Evolutionary conservation across 345 rosid species (phyloP).

Genomic region (Psidium guajava): DNA sequence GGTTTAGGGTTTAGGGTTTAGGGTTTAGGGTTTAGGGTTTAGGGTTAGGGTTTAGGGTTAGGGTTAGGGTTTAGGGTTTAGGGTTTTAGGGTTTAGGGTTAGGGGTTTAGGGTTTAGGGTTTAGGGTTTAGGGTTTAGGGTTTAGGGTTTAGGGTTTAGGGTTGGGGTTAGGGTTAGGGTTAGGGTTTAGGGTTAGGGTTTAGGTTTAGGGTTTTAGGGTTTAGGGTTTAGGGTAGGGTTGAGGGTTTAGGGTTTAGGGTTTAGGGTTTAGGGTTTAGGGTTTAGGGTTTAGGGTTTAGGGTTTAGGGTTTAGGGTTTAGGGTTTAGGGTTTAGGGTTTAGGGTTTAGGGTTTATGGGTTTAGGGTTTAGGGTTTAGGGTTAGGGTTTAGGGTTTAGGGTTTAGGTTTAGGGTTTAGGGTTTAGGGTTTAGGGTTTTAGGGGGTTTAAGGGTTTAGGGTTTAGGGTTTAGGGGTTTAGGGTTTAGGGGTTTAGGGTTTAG

Average conservation of each 20-base stretch:
- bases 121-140: not conserved
- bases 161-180: not conserved
- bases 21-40: constrained; percentile 1
- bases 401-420: too few relatives aligned
- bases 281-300: not conserved
- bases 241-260: constrained; percentile 5
- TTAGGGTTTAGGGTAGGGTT: constrained; percentile 1
- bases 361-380: not conserved
- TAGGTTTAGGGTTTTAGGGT: constrained; percentile 3
- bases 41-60: not conserved
- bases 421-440: too few relatives aligned
- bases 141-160: too few relatives aligned
- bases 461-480: too few relatives aligned
- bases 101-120: not conserved
- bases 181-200: not conserved
- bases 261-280: constrained; percentile 3
- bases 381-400: not conserved
- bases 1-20: not conserved
- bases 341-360: not conserved
- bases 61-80: constrained; percentile 1
- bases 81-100: constrained; percentile 4
- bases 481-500: too few relatives aligned
- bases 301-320: too few relatives aligned
- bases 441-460: too few relatives aligned
- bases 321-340: not conserved